These are phyloP conservation scores for Wallacemonas sp. DNA, from an alignment of 208 protist species.

Conservation along the genomic window DNA sequence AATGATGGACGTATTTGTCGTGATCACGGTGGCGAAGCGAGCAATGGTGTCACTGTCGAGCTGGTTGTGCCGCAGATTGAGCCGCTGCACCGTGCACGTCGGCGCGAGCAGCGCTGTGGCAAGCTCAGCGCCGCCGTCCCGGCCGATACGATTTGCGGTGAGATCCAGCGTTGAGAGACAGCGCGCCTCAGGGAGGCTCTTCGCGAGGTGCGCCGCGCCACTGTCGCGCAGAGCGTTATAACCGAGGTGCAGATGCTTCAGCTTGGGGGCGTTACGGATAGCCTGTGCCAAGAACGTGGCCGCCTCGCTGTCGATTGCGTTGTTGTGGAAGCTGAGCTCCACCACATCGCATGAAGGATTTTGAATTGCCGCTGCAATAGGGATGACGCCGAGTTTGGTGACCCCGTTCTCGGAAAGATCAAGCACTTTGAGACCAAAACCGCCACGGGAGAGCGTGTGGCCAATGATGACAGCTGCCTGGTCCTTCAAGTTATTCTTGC, in stretches of 20 bases:
- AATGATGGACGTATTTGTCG: conserved; percentile 75
- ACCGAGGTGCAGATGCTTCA: conserved; percentile 89
- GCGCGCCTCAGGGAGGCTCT: conserved; percentile 46
- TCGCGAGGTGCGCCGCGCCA: conserved; percentile 65
- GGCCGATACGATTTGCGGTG: conserved; percentile 84
- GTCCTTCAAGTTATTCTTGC: conserved; percentile 86
- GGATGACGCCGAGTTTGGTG: conserved; percentile 80
- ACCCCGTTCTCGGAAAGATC: conserved; percentile 88
- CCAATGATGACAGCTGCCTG: conserved; percentile 80
- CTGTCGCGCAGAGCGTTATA: conserved; percentile 86
- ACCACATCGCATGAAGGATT: conserved; percentile 65
- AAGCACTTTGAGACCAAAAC: conserved; percentile 85
- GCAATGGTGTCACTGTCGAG: conserved; percentile 75
- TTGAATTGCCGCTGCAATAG: conserved; percentile 66
- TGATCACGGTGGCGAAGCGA: conserved; percentile 63
- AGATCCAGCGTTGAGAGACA: conserved; percentile 83
- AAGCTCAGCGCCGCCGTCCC: conserved; percentile 62
- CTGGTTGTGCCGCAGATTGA: conserved; percentile 86
- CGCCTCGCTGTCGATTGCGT: conserved; percentile 82
- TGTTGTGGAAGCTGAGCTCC: conserved; percentile 90
- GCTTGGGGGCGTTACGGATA: conserved; percentile 45
- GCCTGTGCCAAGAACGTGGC: conserved; percentile 61
- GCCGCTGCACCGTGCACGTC: conserved; percentile 73
- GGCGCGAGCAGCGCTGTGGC: conserved; percentile 51
- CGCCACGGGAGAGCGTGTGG: conserved; percentile 59